Conservation (phyloP, 1,284 basidiomycete genomes). For the Austroboletus niveus region DNA sequence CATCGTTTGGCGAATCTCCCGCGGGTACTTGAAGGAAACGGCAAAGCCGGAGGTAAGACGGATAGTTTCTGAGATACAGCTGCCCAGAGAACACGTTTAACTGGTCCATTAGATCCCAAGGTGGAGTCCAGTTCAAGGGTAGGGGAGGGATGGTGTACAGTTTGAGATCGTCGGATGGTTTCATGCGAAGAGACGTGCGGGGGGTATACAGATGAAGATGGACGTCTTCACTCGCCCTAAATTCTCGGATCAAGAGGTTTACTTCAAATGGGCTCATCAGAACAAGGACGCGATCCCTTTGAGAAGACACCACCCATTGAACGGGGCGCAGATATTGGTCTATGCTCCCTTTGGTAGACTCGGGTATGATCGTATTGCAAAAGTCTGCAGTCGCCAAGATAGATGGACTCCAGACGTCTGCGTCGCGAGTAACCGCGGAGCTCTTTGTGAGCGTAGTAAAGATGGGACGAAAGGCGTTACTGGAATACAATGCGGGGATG, state of each 20-base stretch:
- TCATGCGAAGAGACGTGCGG: background rate
- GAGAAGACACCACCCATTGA: background rate
- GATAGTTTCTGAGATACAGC: too few species aligned
- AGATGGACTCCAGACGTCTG: background rate
- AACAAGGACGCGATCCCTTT: background rate
- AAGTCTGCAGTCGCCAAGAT: background rate
- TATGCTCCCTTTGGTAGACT: background rate
- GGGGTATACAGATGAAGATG: too few species aligned
- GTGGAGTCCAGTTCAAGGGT: background rate
- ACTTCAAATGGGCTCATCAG: background rate
- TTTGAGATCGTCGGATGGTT: background rate
- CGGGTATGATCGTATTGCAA: background rate
- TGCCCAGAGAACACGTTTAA: too few species aligned
- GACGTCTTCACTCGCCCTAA: background rate
- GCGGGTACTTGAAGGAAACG: background rate
- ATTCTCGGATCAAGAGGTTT: background rate
- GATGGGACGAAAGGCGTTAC: too few species aligned
- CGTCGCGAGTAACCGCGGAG: too few species aligned
- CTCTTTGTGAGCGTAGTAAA: too few species aligned
- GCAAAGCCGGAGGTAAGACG: background rate
- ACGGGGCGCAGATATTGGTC: background rate
- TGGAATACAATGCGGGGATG: too few species aligned
- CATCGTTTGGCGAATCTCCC: background rate
- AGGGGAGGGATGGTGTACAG: background rate
- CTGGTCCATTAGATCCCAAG: too few species aligned